Evolutionary conservation across 257 asterid genomes (phyloP), one percentile per base, ranked within the genome.

Genomic region (Perilla frutescens): DNA sequence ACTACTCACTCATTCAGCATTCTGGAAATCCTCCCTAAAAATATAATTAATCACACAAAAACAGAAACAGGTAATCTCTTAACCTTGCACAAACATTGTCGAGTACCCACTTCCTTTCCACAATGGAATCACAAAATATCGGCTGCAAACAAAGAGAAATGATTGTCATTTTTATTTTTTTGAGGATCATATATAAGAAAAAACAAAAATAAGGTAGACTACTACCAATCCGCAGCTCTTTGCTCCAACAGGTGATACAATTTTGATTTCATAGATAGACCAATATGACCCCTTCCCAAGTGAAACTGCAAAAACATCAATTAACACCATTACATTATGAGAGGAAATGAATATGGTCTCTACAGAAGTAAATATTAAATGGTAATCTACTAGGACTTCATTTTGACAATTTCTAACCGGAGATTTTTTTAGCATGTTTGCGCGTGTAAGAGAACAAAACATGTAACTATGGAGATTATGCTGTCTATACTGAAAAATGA

Each of bases 231-330:
- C 55, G 83, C 78, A 57, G 96, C 80, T 85, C 98, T 88, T 82
- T 92, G 96, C 80, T 82, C 88, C 88, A 95, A 59, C 40, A 90
- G 85, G 74, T 75, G 72, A 82, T 86, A 92, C 71, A 86, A 70
- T 68, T 82, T 88, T 58, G 96, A 87, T 68, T 76, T 86, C 90
- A 92, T 90, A 39, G 98, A 85, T 71, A 81, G 75, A 81, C 96
- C 98, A 67, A 94, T 86, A 74, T 91, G 98, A 70, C 99, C 97
- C 83, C 97, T 91, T 82, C 99, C 99, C 86, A 91, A 71, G 87
- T 94, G 99, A 83, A 64, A 91, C 99, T 91, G 87, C 61, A 58
- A 73, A 74, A 77, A 47, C 57, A 71, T 45, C 72, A 80, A 34
- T 72, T 14, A 47, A 53, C 79, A 60, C 10, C 10, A 47, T 71